Evolutionary conservation across 1,139 yeast genomes (phyloP).

Genomic region (Sugiyamaella pinicola): DNA sequence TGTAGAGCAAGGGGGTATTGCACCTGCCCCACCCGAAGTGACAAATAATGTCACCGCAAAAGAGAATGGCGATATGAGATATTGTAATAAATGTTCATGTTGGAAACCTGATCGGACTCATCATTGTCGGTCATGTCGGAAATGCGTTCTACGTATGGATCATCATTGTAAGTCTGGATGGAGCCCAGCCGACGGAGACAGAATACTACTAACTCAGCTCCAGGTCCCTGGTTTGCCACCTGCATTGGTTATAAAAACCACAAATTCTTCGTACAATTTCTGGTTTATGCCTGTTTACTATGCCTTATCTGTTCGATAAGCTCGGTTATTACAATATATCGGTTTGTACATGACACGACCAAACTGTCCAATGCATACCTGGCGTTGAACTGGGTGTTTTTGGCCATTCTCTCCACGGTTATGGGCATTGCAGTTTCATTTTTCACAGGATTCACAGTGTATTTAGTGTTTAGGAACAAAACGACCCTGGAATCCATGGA

Average conservation of each 20-base stretch:
- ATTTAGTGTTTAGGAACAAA: conserved; percentile 50
- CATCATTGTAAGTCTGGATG: conserved; percentile 66
- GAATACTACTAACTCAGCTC: not conserved
- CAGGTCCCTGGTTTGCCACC: conserved; percentile 84
- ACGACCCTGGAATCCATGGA: conserved; percentile 87
- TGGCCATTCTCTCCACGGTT: conserved; percentile 62
- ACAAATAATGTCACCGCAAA: conserved; percentile 45
- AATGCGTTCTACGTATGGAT: conserved; percentile 49
- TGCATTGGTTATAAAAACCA: conserved; percentile 87
- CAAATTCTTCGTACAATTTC: conserved; percentile 75
- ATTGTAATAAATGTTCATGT: conserved; percentile 70
- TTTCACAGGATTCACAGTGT: conserved; percentile 63
- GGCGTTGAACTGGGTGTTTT: conserved; percentile 61
- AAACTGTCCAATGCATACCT: conserved; percentile 45
- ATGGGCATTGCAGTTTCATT: conserved; percentile 61
- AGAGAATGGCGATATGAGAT: conserved; percentile 54
- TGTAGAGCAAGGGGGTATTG: conserved; percentile 30
- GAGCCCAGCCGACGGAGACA: not conserved
- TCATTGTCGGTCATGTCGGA: conserved; percentile 46
- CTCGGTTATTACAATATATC: conserved; percentile 49
- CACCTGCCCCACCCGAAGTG: conserved; percentile 44
- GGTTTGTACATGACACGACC: conserved; percentile 52
- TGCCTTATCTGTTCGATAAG: conserved; percentile 48
- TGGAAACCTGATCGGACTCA: conserved; percentile 89
- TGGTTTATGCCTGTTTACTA: conserved; percentile 59